Evolutionary conservation across 192 early-diverging fungal species (phyloP), one percentile per base, ranked within the genome.

Genomic region (Podila clonocystis): DNA sequence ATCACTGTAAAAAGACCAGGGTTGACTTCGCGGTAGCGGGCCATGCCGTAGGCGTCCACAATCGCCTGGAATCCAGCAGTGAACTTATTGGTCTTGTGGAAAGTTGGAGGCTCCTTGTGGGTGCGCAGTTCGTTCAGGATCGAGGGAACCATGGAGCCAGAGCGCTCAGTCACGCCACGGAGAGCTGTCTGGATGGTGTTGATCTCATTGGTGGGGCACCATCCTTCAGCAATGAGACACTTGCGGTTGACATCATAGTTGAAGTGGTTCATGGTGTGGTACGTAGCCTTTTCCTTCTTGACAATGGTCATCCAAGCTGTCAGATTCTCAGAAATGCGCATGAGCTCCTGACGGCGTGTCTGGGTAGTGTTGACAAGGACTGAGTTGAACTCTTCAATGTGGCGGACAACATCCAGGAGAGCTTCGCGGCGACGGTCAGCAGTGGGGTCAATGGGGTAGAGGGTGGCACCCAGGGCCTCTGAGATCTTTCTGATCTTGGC

Each of bases 1-100:
- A 99, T 97, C 94, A 80, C n/a, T 0, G 98, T 98, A 67, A 98
- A 99, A 36, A 99, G 89, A 52, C 96, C 98, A 20, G 98, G 98
- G 82, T 99, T 99, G 70, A 99, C 97, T 86, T 99, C 98, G 68
- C 94, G 91, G 79, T 98, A 98, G 74, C 89, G 91, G 49, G 98
- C 96, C 75, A 98, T 91, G 65, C 98, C 98, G 82, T 99, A 99
- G 0, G 98, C 95, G 77, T 99, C 96, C 22, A 99, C 94, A 72
- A 99, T 97, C 65, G 87, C 92, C 86, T 99, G 98, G 88, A 99
- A 99, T 15, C 93, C 95, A n/a, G 83, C 85, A 1, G 98, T 99
- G 75, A 98, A 95, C 82, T 97, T 97, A 92, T 99, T 99, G 63
- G 95, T 94, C 62, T 93, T 92, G 72, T 97, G 93, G 83, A 88